Conservation (phyloP, 192 early-diverging fungal species). For the Coemansia sp. region DNA sequence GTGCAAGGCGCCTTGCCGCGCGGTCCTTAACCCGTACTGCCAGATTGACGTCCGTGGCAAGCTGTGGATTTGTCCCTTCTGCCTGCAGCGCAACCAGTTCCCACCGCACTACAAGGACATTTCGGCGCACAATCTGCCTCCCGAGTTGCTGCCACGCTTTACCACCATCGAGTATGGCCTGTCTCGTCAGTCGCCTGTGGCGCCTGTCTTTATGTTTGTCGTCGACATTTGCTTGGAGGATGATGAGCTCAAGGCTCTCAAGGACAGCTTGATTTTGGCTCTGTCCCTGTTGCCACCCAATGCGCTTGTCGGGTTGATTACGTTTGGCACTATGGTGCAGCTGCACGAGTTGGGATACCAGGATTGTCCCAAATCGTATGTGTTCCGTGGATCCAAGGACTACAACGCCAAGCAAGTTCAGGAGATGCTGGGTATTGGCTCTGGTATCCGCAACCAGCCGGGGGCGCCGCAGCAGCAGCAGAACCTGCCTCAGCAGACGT, state of each 20-base stretch:
- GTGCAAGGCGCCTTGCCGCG: constrained; percentile 93
- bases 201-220: constrained; percentile 96
- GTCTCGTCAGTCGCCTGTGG: constrained; percentile 79
- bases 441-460: constrained; percentile 49
- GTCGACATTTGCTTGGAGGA: constrained; percentile 98
- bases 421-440: constrained; percentile 91
- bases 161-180: constrained; percentile 98
- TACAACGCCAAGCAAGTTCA: constrained; percentile 94
- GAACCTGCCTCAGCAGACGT: constrained; percentile 45
- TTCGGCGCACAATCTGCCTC: constrained; percentile 86
- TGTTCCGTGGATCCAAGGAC: constrained; percentile 97
- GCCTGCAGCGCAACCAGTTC: constrained; percentile 94
- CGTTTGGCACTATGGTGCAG: constrained; percentile 98
- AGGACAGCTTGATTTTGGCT: constrained; percentile 89
- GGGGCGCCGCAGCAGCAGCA: constrained; percentile 29
- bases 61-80: constrained; percentile 99
- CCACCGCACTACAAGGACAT: constrained; percentile 98
- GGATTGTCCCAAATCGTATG: constrained; percentile 97
- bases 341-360: constrained; percentile 95
- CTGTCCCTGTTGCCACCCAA: constrained; percentile 90
- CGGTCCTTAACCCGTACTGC: constrained; percentile 97
- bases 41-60: constrained; percentile 96
- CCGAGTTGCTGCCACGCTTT: constrained; percentile 88
- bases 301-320: constrained; percentile 94
- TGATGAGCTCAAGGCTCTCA: constrained; percentile 93